Base-by-base conservation (phyloP, 129 eudicot species). In the Artemisia argyi region DNA sequence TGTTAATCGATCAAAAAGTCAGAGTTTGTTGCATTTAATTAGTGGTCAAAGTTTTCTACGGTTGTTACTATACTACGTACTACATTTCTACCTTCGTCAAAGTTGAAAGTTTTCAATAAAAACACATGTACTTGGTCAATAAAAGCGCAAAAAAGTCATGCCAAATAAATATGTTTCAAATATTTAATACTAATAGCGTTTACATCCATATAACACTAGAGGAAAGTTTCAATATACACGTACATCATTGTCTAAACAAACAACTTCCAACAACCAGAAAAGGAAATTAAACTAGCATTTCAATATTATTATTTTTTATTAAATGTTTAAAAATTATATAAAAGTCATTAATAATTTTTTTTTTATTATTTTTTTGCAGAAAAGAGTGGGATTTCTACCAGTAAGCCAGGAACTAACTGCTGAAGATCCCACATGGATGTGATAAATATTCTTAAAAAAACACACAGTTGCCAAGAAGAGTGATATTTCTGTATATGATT, bases 351-450 rank as follows among this genome's bases (percentile, higher is more conserved):
- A 52, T 15, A 1, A 0, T 24, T 47, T 57, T 26, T 22, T 68
- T 58, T 15, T 19, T 79, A 50, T 52, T 50, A 72, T 53, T 62
- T 48, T 53, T 62, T 48, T 72, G 85, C 91, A 89, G 96, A 89
- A 79, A 76, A 81, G 89, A 26, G 91, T 86, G 54, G 91, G 82
- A 52, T 89, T 89, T 66, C 58, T 81, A 78, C 83, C 88, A 0
- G 72, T 86, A 12, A 84, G 65, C 48, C 80, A 72, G 69, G 77
- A 80, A 68, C 51, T 54, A 32, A 68, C 20, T 9, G 24, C 65
- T 9, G 53, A 11, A 55, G 61, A 66, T 17, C 58, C 52, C 65
- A 61, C 54, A 26, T 71, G 81, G 76, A 39, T 53, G 76, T 70
- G 62, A 73, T 53, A 12, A 47, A 10, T 50, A 56, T 44, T 28